Conservation (phyloP, 2,329 filamentous ascomycete genomes). For the Pseudomassariella vexata region DNA sequence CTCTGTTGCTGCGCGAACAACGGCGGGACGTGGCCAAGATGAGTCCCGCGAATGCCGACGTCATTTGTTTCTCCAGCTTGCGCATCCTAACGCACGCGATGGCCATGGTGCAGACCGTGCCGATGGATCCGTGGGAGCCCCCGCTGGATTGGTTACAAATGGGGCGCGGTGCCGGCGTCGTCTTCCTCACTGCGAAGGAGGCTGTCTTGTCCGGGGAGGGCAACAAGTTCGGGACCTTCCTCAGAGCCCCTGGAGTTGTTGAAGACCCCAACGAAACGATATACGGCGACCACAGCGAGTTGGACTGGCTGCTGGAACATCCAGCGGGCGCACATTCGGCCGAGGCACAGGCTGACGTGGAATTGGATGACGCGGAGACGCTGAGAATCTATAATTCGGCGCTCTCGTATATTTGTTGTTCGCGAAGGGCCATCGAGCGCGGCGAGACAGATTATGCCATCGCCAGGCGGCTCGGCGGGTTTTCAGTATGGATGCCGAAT, state of each 20-base stretch:
- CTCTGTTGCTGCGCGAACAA: conserved; percentile 29
- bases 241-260: conserved; percentile 21
- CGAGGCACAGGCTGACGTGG: conserved; percentile 14
- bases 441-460: conserved; percentile 23
- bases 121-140: conserved; percentile 29
- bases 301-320: conserved; percentile 29
- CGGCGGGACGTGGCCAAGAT: conserved; percentile 27
- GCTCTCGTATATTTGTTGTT: conserved; percentile 28
- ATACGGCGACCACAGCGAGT: conserved; percentile 19
- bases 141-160: conserved; percentile 30
- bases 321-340: conserved; percentile 14
- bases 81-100: conserved; percentile 29
- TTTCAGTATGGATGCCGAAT: conserved; percentile 27
- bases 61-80: conserved; percentile 27
- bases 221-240: conserved; percentile 20
- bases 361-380: conserved; percentile 22
- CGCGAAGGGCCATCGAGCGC: conserved; percentile 20
- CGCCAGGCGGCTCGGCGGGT: conserved; percentile 28
- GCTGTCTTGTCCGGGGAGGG: conserved; percentile 12
- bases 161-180: conserved; percentile 26
- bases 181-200: conserved; percentile 22
- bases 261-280: conserved; percentile 24
- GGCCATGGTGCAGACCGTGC: conserved; percentile 30
- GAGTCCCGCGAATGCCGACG: conserved; percentile 23
- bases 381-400: conserved; percentile 23